phyloP scores from a whole-genome alignment of 208 protist species.

The Naegleria gruberi region DNA sequence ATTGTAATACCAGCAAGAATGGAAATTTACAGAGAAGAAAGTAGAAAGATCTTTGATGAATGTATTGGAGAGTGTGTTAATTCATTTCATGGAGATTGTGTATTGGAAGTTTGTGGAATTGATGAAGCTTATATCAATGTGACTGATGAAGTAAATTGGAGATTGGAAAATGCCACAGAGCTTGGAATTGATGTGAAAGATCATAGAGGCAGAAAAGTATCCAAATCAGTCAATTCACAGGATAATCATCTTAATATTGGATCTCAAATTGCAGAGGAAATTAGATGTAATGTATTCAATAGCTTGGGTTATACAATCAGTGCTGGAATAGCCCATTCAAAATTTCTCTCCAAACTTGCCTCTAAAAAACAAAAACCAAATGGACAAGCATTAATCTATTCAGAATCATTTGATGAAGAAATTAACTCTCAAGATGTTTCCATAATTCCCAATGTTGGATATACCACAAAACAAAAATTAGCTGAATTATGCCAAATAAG shows the following conservation, averaged over 20 bases:
- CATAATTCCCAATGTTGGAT: neutral
- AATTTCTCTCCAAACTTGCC: constrained; percentile 19
- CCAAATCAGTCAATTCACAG: neutral
- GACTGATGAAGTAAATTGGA: neutral
- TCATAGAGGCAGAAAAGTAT: neutral
- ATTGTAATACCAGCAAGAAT: neutral
- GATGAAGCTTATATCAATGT: constrained; percentile 6
- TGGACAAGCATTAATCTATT: constrained; percentile 10
- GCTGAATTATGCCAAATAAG: neutral
- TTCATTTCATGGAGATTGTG: neutral
- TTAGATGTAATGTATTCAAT: neutral
- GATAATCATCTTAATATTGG: neutral
- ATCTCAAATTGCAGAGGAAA: constrained; percentile 3
- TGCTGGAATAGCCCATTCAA: constrained; percentile 17
- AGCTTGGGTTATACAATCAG: neutral
- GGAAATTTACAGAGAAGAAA: neutral
- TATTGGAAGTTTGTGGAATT: neutral
- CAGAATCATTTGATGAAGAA: neutral
- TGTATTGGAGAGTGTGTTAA: neutral
- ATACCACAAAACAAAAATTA: neutral
- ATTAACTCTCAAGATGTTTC: neutral
- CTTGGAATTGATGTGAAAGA: neutral
- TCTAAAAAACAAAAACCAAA: constrained; percentile 17
- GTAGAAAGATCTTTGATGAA: neutral
- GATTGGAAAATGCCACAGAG: neutral